A percentile compares a stretch with the other conserved stretches of the same genome.
phyloP scores from a whole-genome alignment of 331 rosid genomes.

The Spiraea crenata region DNA sequence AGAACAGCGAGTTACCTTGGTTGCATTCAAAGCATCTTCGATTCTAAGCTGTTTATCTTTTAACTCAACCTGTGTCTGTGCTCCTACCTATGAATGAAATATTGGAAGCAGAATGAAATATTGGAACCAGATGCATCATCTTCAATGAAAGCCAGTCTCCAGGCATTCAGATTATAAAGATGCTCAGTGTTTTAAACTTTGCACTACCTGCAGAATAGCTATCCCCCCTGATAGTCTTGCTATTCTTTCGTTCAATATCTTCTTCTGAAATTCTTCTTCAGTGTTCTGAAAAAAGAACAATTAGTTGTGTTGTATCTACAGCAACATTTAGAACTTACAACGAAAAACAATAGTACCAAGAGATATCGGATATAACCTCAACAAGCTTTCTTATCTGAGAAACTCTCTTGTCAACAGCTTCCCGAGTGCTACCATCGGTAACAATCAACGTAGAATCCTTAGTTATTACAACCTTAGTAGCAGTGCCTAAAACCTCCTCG shows the following conservation, averaged over 20 bases:
- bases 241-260: constrained; percentile 75
- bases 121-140: constrained; percentile 24
- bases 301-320: constrained; percentile 11
- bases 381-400: constrained; percentile 60
- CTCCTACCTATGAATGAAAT: constrained; percentile 75
- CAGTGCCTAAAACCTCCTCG: constrained; percentile 58
- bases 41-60: constrained; percentile 86
- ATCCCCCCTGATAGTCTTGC: constrained; percentile 85
- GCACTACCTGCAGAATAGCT: constrained; percentile 80
- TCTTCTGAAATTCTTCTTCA: constrained; percentile 74
- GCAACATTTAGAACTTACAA: not conserved
- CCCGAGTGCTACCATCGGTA: constrained; percentile 68
- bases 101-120: constrained; percentile 24
- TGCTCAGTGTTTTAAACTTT: constrained; percentile 10
- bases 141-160: constrained; percentile 11
- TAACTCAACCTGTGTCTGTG: constrained; percentile 88
- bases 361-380: constrained; percentile 53
- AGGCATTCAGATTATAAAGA: constrained; percentile 8
- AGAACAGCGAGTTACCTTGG: constrained; percentile 54
- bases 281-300: constrained; percentile 58
- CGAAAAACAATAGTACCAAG: not conserved
- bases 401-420: constrained; percentile 70
- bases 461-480: constrained; percentile 71
- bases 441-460: constrained; percentile 79
- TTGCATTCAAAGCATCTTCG: constrained; percentile 92